Evolutionary conservation across 2,329 filamentous ascomycete genomes (phyloP).

Genomic region (Cercospora zeae-maydis): DNA sequence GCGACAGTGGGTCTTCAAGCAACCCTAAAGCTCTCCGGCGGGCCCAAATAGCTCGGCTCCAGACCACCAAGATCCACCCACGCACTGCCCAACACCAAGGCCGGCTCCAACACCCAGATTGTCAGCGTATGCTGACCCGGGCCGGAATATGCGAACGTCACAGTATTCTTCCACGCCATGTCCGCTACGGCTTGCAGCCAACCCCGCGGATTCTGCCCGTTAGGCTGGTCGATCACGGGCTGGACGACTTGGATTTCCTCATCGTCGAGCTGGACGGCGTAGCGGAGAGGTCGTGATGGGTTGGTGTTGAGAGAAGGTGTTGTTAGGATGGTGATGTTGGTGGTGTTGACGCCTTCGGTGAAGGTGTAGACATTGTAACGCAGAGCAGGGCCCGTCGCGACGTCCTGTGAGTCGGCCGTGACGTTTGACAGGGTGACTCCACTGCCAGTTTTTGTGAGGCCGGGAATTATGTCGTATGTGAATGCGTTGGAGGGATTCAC

Average conservation of each 20-base stretch:
- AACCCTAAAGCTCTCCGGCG: background rate
- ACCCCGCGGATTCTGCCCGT: background rate
- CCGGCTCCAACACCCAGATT: background rate
- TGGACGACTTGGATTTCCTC: conserved; percentile 28
- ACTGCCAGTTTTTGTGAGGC: conserved; percentile 47
- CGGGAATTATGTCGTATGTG: conserved; percentile 40
- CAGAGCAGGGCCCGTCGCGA: conserved; percentile 58
- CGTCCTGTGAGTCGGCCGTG: background rate
- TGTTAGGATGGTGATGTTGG: conserved; percentile 30
- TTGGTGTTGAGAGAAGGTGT: conserved; percentile 32
- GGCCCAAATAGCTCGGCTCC: conserved; percentile 5
- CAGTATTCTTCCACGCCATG: conserved; percentile 1
- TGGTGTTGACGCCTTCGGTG: conserved; percentile 37
- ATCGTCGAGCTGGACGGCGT: conserved; percentile 39
- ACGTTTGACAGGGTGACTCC: conserved; percentile 47
- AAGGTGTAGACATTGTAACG: conserved; percentile 10
- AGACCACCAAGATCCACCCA: conserved; percentile 7
- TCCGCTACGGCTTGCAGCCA: conserved; percentile 3
- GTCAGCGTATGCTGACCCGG: conserved; percentile 3
- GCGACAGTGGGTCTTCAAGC: background rate
- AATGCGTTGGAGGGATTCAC: conserved; percentile 21
- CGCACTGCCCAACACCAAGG: background rate
- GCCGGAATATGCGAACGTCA: background rate
- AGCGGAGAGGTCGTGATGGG: conserved; percentile 34
- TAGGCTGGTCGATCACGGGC: conserved; percentile 20